These are phyloP conservation scores for Backusella parvicylindrica DNA, from an alignment of 192 early-diverging fungal genomes.

Conservation along the genomic window DNA sequence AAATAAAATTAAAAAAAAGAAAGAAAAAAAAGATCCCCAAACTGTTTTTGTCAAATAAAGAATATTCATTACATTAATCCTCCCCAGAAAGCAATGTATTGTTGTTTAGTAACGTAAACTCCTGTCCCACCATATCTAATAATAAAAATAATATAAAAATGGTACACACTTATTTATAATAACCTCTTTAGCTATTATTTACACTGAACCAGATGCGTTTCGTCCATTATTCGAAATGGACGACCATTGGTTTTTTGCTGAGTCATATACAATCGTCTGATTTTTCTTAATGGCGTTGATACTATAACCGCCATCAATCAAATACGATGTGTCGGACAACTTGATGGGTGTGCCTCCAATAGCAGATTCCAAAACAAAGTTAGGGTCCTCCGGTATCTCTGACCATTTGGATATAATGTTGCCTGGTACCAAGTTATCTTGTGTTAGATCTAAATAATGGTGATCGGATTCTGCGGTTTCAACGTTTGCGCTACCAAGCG, in stretches of 20 bases:
- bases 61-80: not conserved
- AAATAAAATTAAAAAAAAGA: not conserved
- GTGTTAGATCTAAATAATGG: conserved; percentile 1
- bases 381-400: not conserved
- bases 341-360: not conserved
- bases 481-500: not conserved
- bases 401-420: not conserved
- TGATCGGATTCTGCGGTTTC: not conserved
- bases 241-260: not conserved
- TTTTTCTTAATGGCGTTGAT: not conserved
- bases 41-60: conserved; percentile 1
- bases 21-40: not conserved
- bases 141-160: not conserved
- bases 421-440: not conserved
- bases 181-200: not conserved
- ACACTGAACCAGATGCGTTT: not conserved
- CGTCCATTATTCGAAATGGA: not conserved
- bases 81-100: not conserved
- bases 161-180: not conserved
- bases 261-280: not conserved
- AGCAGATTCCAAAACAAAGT: not conserved
- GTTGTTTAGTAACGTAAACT: not conserved
- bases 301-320: not conserved
- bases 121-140: not conserved
- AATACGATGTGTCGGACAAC: not conserved